Conservation (phyloP, 495 filamentous ascomycete genomes). For the Hypoxylon trugodes region DNA sequence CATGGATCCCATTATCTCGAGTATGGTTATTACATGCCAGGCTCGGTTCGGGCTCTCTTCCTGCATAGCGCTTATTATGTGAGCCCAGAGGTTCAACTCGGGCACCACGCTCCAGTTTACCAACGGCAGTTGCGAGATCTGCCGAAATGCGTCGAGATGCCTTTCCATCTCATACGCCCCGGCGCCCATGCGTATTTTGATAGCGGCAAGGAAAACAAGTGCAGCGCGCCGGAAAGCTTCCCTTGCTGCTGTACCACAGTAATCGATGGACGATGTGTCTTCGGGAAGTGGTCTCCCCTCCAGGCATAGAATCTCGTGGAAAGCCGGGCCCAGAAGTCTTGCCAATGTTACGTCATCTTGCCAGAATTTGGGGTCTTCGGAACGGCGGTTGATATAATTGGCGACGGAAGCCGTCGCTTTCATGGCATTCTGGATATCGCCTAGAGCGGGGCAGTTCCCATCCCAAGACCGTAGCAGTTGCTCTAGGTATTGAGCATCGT, state of each 20-base stretch:
- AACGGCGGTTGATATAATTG: slow-evolving; percentile 35
- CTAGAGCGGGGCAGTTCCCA: slow-evolving; percentile 28
- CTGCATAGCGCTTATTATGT: slow-evolving; percentile 33
- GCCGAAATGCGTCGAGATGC: slow-evolving; percentile 40
- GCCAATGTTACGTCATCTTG: slow-evolving; percentile 33
- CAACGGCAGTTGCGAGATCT: slow-evolving; percentile 37
- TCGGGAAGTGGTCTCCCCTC: slow-evolving; percentile 32
- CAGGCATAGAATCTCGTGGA: slow-evolving; percentile 34
- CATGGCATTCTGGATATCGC: slow-evolving; percentile 38
- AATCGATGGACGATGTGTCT: slow-evolving; percentile 19
- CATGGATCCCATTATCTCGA: slow-evolving; percentile 35
- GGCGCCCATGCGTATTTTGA: slow-evolving; percentile 32
- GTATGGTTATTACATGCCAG: slow-evolving; percentile 42
- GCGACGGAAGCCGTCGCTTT: slow-evolving; percentile 35
- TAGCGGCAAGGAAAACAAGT: slow-evolving; percentile 37
- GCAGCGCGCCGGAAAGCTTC: slow-evolving; percentile 37
- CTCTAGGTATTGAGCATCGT: slow-evolving; percentile 24
- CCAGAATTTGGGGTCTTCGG: slow-evolving; percentile 22
- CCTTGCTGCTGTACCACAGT: slow-evolving; percentile 34
- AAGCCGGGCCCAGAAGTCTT: slow-evolving; percentile 30
- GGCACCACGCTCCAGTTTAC: slow-evolving; percentile 36
- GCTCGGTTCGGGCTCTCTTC: slow-evolving; percentile 30
- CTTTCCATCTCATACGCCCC: slow-evolving; percentile 19
- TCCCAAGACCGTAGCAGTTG: slow-evolving; percentile 32
- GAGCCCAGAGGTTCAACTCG: slow-evolving; percentile 44